Percentiles rank a stretch among this genome's conserved stretches.
phyloP scores from a whole-genome alignment of 495 filamentous ascomycete genomes.

The Hypoxylon fragiforme region DNA sequence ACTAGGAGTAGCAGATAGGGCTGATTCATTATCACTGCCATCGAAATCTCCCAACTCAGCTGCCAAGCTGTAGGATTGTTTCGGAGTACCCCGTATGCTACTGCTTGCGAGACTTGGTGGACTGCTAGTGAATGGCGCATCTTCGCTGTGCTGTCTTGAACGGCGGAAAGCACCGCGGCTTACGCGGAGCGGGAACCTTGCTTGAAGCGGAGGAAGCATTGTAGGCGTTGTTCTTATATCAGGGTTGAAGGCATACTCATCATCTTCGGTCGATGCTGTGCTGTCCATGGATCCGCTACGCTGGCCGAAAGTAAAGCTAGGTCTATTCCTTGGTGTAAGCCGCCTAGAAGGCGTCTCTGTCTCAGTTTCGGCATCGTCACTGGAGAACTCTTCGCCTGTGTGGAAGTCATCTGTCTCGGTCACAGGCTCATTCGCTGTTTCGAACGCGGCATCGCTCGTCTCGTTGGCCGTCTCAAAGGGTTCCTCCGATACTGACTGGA shows the following conservation, averaged over 20 bases:
- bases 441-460: slow-evolving; percentile 81
- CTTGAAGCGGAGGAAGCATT: slow-evolving; percentile 60
- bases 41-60: slow-evolving; percentile 83
- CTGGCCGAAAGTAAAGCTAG: slow-evolving; percentile 17
- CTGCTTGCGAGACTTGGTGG: slow-evolving; percentile 59
- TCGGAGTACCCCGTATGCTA: slow-evolving; percentile 53
- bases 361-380: slow-evolving; percentile 77
- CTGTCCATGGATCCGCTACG: slow-evolving; percentile 74
- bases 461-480: slow-evolving; percentile 83
- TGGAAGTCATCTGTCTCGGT: slow-evolving; percentile 95
- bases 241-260: slow-evolving; percentile 51
- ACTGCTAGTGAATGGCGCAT: slow-evolving; percentile 53
- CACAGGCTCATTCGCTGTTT: slow-evolving; percentile 78
- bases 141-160: slow-evolving; percentile 68
- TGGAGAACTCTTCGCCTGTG: slow-evolving; percentile 85
- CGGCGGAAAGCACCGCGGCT: slow-evolving; percentile 65
- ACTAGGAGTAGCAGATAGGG: slow-evolving; percentile 46
- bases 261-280: slow-evolving; percentile 89
- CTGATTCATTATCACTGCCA: slow-evolving; percentile 65
- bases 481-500: slow-evolving; percentile 30
- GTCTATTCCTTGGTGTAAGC: slow-evolving; percentile 45
- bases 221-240: slow-evolving; percentile 66
- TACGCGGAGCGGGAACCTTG: slow-evolving; percentile 67
- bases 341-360: slow-evolving; percentile 68
- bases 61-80: slow-evolving; percentile 77